A percentile compares a stretch with the other conserved stretches of the same genome.
Evolutionary conservation across 345 rosid genomes (phyloP).

Genomic region (Acer saccharum): DNA sequence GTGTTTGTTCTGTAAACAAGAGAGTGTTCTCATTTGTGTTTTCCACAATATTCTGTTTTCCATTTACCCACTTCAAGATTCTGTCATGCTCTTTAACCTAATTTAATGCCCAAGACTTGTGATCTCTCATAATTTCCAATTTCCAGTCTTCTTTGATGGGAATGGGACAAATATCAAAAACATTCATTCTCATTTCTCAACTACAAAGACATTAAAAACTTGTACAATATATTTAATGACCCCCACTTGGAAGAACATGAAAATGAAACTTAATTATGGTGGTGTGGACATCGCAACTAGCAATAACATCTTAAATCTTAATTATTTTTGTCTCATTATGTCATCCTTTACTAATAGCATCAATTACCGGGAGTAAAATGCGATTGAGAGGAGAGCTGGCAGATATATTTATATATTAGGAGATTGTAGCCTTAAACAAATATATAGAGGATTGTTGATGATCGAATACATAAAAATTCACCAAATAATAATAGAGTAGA

Average conservation of each 20-base stretch:
- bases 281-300: background rate
- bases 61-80: too few relatives aligned
- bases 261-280: background rate
- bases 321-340: too few relatives aligned
- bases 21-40: background rate
- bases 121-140: background rate
- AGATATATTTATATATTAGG: conserved; percentile 4
- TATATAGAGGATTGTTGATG: conserved; percentile 17
- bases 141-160: background rate
- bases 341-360: too few relatives aligned
- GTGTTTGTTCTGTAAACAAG: conserved; percentile 6
- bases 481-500: conserved; percentile 9
- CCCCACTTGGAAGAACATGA: too few relatives aligned
- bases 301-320: too few relatives aligned
- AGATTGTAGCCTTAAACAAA: conserved; percentile 30
- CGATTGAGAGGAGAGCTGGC: background rate
- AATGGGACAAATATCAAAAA: background rate
- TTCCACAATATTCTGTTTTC: background rate
- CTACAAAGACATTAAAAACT: background rate
- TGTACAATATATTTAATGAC: background rate
- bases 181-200: background rate
- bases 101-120: too few relatives aligned
- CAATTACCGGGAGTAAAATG: background rate
- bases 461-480: conserved; percentile 26
- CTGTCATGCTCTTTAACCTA: too few relatives aligned